Evolutionary conservation across 495 filamentous ascomycete species (phyloP), one percentile per base, ranked within the genome.

Genomic region (Penicillium bovifimosum): DNA sequence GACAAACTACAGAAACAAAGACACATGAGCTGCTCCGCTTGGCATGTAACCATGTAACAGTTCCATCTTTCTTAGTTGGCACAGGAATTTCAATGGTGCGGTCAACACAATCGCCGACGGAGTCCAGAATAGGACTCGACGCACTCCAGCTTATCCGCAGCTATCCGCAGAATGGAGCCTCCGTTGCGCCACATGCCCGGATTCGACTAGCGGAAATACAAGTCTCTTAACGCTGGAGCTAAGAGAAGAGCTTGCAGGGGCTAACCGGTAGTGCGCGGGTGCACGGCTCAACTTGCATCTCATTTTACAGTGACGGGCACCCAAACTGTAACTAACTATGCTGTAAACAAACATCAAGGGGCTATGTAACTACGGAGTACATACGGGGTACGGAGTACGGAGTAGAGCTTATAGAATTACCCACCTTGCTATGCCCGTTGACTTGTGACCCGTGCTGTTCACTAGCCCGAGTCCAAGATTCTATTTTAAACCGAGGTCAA

Each of bases 121-220:
- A 31, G 13, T 29, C 27, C 46, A n/a, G 35, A 48, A 34, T 38
- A 20, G 29, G 6, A 34, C 43, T 24, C 20, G 4, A 24, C 20
- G 24, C 18, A 48, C 9, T n/a, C n/a, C n/a, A n/a, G n/a, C n/a
- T 31, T 10, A 33, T 45, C 42, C 42, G 42, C 29, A 13, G 42
- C 20, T 28, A 24, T 45, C 42, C 42, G 42, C 29, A 45, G 20
- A 45, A 18, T n/a, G 33, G 45, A 47, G 45, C 45, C 33, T 47
- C 45, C n/a, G 20, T 28, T 24, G 45, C 45, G n/a, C 33, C 16
- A 38, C 36, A 27, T 38, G 10, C n/a, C 46, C 34, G 39, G 16
- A 17, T 48, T 26, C 5, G 46, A 48, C 46, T 48, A 48, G 46
- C 34, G 26, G 13, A 14, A 39, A 48, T 39, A 39, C 46, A 31